phyloP scores from a whole-genome alignment of 768 basidiomycete species.

The Mycena galericulata region DNA sequence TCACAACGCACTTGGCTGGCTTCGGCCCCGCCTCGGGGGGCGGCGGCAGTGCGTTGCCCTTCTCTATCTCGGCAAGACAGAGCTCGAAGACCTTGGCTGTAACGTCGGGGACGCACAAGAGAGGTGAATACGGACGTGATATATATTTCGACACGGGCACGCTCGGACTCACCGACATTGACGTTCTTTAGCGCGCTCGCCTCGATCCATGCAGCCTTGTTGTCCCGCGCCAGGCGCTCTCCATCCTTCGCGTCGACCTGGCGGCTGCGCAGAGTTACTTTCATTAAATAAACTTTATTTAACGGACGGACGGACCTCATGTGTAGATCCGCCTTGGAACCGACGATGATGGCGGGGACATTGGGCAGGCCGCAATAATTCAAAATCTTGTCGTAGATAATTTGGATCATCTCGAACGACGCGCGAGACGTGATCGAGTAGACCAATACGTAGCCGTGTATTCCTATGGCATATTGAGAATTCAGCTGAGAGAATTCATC shows the following conservation, averaged over 20 bases:
- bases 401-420: conserved; percentile 95
- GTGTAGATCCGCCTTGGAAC: conserved; percentile 89
- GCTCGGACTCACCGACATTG: conserved; percentile 83
- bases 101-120: conserved; percentile 9
- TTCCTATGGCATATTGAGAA: conserved; percentile 94
- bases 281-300: conserved; percentile 38
- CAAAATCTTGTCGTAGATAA: conserved; percentile 92
- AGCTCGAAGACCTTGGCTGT: conserved; percentile 87
- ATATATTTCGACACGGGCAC: background rate
- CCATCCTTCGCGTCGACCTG: conserved; percentile 84
- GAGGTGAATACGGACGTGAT: background rate
- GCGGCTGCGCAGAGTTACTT: conserved; percentile 61
- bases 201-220: conserved; percentile 86
- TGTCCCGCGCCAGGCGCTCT: conserved; percentile 75
- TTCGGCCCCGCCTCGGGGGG: background rate
- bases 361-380: conserved; percentile 86
- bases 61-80: conserved; percentile 84
- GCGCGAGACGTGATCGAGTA: conserved; percentile 92
- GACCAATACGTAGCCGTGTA: conserved; percentile 97
- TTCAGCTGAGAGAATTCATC: conserved; percentile 97
- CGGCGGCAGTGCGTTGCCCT: conserved; percentile 6
- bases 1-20: background rate
- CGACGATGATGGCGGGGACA: conserved; percentile 95
- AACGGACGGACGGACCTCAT: conserved; percentile 65
- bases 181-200: conserved; percentile 88